These are phyloP conservation scores for Trichoderma harzianum DNA, from an alignment of 2,329 filamentous ascomycete species.

Conservation along the genomic window DNA sequence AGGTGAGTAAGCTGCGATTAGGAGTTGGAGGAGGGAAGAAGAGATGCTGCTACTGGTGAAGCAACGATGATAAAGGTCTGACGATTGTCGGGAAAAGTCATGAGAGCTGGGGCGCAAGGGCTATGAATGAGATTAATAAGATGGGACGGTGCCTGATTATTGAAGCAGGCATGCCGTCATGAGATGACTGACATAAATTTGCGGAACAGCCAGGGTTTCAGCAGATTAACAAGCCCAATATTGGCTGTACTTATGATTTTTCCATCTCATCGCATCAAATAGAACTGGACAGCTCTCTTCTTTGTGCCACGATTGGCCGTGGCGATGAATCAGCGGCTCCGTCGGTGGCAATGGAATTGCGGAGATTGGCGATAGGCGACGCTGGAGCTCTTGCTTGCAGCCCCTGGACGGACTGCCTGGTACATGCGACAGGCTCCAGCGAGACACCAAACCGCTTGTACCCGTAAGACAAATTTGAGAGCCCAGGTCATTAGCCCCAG, in stretches of 20 bases:
- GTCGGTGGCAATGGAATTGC: background rate
- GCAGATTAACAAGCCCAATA: background rate
- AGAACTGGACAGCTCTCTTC: background rate
- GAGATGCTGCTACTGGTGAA: background rate
- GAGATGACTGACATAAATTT: background rate
- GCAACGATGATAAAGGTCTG: background rate
- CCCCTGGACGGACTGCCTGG: background rate
- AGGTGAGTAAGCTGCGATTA: background rate
- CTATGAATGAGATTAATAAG: background rate
- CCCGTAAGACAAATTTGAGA: background rate
- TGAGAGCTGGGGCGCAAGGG: background rate
- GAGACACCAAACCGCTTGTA: background rate
- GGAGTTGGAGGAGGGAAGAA: background rate
- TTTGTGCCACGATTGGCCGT: background rate
- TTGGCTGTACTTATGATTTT: background rate
- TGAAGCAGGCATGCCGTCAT: background rate
- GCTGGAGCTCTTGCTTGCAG: background rate
- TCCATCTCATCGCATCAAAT: background rate
- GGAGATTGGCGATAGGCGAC: slow-evolving; percentile 12
- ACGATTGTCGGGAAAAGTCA: background rate
- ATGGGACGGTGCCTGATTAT: background rate
- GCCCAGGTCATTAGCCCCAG: background rate
- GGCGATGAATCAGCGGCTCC: background rate
- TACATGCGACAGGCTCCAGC: background rate
- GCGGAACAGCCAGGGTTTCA: background rate